Percentiles rank a stretch among this genome's conserved stretches.
phyloP scores from a whole-genome alignment of 2,329 filamentous ascomycete species.

The Diaporthe destruens region DNA sequence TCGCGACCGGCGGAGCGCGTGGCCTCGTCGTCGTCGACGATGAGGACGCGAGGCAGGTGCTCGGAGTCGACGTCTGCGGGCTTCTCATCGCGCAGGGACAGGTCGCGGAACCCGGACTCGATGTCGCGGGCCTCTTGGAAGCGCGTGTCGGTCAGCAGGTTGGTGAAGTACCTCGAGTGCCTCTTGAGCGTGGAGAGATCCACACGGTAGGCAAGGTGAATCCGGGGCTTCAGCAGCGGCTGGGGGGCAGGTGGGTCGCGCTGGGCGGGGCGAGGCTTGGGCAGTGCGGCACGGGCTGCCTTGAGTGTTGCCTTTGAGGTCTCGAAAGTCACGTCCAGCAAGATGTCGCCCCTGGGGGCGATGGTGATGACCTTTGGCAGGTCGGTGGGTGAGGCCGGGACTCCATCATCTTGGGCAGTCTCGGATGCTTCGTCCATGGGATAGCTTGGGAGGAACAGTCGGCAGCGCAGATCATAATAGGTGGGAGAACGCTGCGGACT shows the following conservation, averaged over 20 bases:
- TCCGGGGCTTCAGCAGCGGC: slow-evolving; percentile 52
- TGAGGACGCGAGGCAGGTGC: slow-evolving; percentile 73
- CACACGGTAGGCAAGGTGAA: slow-evolving; percentile 70
- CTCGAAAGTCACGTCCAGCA: slow-evolving; percentile 76
- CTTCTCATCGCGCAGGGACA: slow-evolving; percentile 61
- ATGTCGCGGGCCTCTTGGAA: slow-evolving; percentile 74
- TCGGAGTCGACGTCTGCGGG: slow-evolving; percentile 61
- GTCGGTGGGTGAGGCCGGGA: slow-evolving; percentile 39
- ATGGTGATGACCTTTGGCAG: slow-evolving; percentile 62
- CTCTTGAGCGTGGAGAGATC: slow-evolving; percentile 67
- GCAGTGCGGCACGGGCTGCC: slow-evolving; percentile 56
- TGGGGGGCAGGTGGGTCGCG: slow-evolving; percentile 42
- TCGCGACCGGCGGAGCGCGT: slow-evolving; percentile 72
- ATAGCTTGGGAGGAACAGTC: slow-evolving; percentile 1
- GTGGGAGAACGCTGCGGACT: slow-evolving; percentile 9
- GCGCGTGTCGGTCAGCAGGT: slow-evolving; percentile 71
- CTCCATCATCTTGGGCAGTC: slow-evolving; percentile 44
- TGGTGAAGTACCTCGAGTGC: slow-evolving; percentile 77
- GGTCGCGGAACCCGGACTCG: slow-evolving; percentile 60
- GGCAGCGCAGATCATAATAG: slow-evolving; percentile 31
- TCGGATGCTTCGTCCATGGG: slow-evolving; percentile 45
- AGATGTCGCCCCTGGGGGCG: slow-evolving; percentile 70
- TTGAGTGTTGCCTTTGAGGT: slow-evolving; percentile 66
- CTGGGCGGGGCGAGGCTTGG: slow-evolving; percentile 47
- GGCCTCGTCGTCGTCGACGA: slow-evolving; percentile 77